Evolutionary conservation across 2,329 filamentous ascomycete species (phyloP), one percentile per base, ranked within the genome.

Genomic region (Talaromyces pinophilus): DNA sequence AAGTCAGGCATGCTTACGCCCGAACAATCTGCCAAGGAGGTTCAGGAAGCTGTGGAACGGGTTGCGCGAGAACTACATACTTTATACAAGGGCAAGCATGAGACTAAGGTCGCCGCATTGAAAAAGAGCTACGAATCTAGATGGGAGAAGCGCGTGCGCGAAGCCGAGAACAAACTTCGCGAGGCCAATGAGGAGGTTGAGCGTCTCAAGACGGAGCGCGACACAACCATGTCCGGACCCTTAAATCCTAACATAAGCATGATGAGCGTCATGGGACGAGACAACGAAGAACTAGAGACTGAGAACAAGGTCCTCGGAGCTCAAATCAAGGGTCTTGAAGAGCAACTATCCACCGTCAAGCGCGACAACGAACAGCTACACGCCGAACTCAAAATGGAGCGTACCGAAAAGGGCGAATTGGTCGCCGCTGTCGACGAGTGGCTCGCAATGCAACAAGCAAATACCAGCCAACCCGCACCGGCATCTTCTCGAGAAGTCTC

Each of bases 61-160:
- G 93, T 98, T 48, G 93, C 94, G n/a, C 87, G 92, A 35, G 95
- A 99, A 75, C 85, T 99, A 48, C 95, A 99, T 76, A 86, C 90
- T 0, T 85, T 97, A 11, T 99, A 99, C 85, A 98, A 97, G 82
- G 89, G 90, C 75, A 99, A 99, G 81, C 95, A 99, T 77, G 94
- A 98, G 82, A 92, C 90, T 69, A 99, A 99, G 82, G 94, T 98
- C 54, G 87, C 92, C 0, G 94, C 93, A 3, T 84, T 99, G 70
- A 98, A 89, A 76, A 87, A 88, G 72, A 87, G 85, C 74, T 89
- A 98, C 80, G 92, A 97, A 77, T 86, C 87, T 57, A 89, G 94
- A 64, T 95, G 92, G 87, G 92, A 96, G 79, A 96, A 96, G 84
- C 92, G 90, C 74, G 87, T 94, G 65, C 87, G 87, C 63, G 91